Conservation (phyloP, 805 yeast species). For the Candida xiaguanensis region DNA sequence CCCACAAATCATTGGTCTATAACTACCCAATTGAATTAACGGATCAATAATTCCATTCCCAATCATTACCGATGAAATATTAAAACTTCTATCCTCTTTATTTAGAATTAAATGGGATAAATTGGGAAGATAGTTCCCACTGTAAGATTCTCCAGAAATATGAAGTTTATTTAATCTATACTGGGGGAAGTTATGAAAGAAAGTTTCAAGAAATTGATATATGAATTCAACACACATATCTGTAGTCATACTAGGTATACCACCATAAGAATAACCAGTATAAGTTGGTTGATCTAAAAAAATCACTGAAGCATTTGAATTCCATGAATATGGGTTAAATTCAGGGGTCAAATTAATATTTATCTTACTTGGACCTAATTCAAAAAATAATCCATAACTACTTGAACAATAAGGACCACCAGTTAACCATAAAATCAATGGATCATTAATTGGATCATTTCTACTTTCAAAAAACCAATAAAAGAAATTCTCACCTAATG, state of each 20-base stretch:
- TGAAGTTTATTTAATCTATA: slow-evolving; percentile 22
- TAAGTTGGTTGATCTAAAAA: slow-evolving; percentile 32
- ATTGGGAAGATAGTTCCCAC: slow-evolving; percentile 42
- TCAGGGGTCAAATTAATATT: slow-evolving; percentile 14
- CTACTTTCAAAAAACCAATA: slow-evolving; percentile 37
- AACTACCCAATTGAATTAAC: slow-evolving; percentile 62
- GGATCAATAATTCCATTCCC: slow-evolving; percentile 92
- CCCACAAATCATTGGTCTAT: slow-evolving; percentile 87
- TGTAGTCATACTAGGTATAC: slow-evolving; percentile 18
- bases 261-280: slow-evolving; percentile 22
- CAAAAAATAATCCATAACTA: slow-evolving; percentile 18
- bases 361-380: slow-evolving; percentile 20
- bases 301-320: slow-evolving; percentile 28
- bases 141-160: slow-evolving; percentile 39
- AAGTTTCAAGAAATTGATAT: slow-evolving; percentile 26
- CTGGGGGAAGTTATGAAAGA: slow-evolving; percentile 27
- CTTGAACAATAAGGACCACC: slow-evolving; percentile 23
- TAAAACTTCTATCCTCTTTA: slow-evolving; percentile 35
- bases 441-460: slow-evolving; percentile 25
- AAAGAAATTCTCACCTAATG: slow-evolving; percentile 23
- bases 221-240: slow-evolving; percentile 24
- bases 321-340: slow-evolving; percentile 20
- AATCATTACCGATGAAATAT: slow-evolving; percentile 74
- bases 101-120: slow-evolving; percentile 36
- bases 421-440: slow-evolving; percentile 20